Evolutionary conservation across 1,284 basidiomycete species (phyloP), one percentile per base, ranked within the genome.

Genomic region (Exobasidium cylindrosporum): DNA sequence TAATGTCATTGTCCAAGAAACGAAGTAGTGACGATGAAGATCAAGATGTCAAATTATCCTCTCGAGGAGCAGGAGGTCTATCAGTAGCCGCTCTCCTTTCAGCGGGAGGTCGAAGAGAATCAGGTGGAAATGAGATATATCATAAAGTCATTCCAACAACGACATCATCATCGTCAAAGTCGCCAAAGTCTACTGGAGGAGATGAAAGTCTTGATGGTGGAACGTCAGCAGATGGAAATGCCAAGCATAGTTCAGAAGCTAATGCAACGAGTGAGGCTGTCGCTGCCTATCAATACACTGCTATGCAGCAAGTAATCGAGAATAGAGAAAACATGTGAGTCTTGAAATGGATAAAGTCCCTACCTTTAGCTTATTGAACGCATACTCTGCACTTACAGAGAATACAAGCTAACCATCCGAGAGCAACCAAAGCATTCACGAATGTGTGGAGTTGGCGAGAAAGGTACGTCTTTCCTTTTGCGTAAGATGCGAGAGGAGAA

Each of bases 361-460:
- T 23, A 17, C 54, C 21, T 57, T 21, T 54, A 23, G 14, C 43
- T 6, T 23, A n/a, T 14, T 14, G n/a, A 17, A 7, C 54, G 6
- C 54, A 56, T 46, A 3, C 32, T 11, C 45, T 24, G 7, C 3
- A 32, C 31, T 17, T 14, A 7, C 61, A 69, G 66, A 47, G 74
- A 77, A 52, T 77, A 76, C 53, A 68, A 69, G 24, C 53, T 77
- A 28, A 73, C 68, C 5, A 65, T 77, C 14, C 69, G 74, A 24
- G 74, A 77, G 54, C 74, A 77, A 59, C 74, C 74, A 1, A 73
- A 74, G 47, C 74, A 77, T n/a, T 72, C 73, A 5, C 64, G 74
- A 29, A 77, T 77, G 74, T 75, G 74, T 49, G 74, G 74, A 23
- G 68, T 76, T 1, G 73, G 73, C 55, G 91, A 92, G 73, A 89